These are phyloP conservation scores for Prototheca cutis DNA, from an alignment of 163 green algal species.

Conservation along the genomic window DNA sequence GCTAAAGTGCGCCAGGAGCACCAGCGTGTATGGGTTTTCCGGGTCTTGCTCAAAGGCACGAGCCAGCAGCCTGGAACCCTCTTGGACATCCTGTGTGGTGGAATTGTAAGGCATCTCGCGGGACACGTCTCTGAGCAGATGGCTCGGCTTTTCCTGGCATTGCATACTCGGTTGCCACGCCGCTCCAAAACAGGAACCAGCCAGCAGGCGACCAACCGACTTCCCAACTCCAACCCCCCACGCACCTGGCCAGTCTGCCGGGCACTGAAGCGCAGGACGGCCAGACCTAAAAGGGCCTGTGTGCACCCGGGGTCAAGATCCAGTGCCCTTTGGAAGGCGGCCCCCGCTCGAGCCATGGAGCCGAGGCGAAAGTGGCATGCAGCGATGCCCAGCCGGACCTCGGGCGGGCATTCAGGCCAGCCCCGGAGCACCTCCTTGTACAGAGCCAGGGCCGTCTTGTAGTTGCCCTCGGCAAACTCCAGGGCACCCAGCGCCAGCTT, in stretches of 20 bases:
- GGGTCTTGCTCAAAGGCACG: conserved; percentile 62
- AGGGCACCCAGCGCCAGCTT: conserved; percentile 49
- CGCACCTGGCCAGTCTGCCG: conserved; percentile 2
- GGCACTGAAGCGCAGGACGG: conserved; percentile 30
- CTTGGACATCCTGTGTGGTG: conserved; percentile 31
- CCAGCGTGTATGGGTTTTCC: conserved; percentile 50
- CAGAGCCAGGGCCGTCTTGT: conserved; percentile 43
- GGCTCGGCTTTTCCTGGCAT: too few species aligned
- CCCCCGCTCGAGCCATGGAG: conserved; percentile 38
- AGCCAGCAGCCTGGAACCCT: conserved; percentile 58
- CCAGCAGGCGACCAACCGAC: neutral
- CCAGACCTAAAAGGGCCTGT: conserved; percentile 66
- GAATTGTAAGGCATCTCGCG: too few species aligned
- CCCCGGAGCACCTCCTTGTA: conserved; percentile 51
- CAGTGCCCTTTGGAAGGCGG: conserved; percentile 64
- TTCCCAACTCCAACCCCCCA: neutral
- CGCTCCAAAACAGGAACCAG: too few species aligned
- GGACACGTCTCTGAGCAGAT: too few species aligned
- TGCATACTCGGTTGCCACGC: too few species aligned
- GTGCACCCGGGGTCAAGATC: conserved; percentile 54
- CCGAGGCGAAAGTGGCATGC: conserved; percentile 63
- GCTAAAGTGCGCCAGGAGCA: conserved; percentile 66
- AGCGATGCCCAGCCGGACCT: conserved; percentile 78
- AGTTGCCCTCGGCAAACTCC: conserved; percentile 41
- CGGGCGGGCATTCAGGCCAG: conserved; percentile 53